Base-by-base conservation (phyloP, 164 flowering plant species). In the Tinospora cordifolia region DNA sequence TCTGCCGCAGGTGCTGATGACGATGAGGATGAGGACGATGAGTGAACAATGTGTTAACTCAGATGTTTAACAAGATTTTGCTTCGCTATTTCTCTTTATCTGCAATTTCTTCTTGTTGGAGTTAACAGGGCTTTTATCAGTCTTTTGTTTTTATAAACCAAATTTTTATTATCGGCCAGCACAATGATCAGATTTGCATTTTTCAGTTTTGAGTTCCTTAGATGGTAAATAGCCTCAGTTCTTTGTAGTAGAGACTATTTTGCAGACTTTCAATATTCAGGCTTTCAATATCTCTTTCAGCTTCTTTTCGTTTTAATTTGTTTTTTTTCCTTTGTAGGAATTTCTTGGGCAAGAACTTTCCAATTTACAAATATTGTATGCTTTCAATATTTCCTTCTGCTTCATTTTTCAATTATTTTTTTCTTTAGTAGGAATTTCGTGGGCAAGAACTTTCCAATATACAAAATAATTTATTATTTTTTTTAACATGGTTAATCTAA, bases 11-110 rank as follows among this genome's bases (percentile, higher is more conserved):
- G 67, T 0, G 83, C 62, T 39, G 86, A 78, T 63, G 83, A 82
- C 0, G 84, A 84, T 34, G 86, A 81, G 9, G 84, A 81, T 8
- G 87, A 84, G 8, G 87, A 87, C 12, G 86, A 83, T 10, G 84
- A 83, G 62, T 83, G 75, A 82, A 71, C 4, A 65, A 54, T 54
- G 21, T 25, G n/a, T 21, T 21, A 54, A 54, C 24, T n/a, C n/a
- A 54, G 2, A 54, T 8, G 7, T 2, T 19, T 6, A 54, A 19
- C 24, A 21, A 54, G 60, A 40, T 62, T 8, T 39, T 39, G 54
- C 44, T 51, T 26, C 44, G 11, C 46, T 22, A n/a, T 51, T 51
- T 60, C 63, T 19, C 34, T 24, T 24, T 13, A 3, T 15, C 11
- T 54, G 19, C 24, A 54, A 24, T 54, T 54, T 54, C 22, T 2